Evolutionary conservation across 2,329 filamentous ascomycete genomes (phyloP).

Genomic region (Neopestalotiopsis clavispora): DNA sequence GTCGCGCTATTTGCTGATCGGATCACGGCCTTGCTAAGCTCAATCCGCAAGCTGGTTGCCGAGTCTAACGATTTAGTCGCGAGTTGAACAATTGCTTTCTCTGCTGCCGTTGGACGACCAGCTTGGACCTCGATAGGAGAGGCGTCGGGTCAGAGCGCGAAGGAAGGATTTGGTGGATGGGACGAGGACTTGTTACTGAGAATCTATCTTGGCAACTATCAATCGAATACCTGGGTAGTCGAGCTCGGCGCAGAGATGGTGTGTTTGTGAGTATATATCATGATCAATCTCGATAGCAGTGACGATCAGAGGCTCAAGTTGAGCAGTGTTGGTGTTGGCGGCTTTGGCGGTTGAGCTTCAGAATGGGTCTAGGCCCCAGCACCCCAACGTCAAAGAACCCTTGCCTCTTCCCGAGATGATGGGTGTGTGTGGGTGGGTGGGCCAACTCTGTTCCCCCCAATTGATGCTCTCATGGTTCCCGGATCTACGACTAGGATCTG

Average conservation of each 20-base stretch:
- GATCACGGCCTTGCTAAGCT: not conserved
- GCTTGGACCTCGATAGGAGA: not conserved
- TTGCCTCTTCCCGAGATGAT: not conserved
- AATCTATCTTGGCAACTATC: not conserved
- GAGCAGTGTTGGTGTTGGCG: not conserved
- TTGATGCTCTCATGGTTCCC: constrained; percentile 2
- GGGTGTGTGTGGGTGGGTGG: not conserved
- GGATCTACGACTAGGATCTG: not conserved
- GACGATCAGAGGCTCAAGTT: not conserved
- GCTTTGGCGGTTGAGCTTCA: not conserved
- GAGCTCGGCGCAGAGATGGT: not conserved
- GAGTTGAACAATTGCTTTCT: not conserved
- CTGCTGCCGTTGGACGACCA: not conserved
- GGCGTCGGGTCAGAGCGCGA: constrained; percentile 1
- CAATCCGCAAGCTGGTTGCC: not conserved
- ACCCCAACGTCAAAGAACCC: not conserved
- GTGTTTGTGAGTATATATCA: not conserved
- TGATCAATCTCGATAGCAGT: not conserved
- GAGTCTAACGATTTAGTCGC: not conserved
- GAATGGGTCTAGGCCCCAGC: not conserved
- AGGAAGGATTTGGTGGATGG: not conserved
- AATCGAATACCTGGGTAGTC: no score
- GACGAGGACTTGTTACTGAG: not conserved
- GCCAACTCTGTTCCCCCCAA: not conserved
- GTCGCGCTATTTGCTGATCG: not conserved